Evolutionary conservation across 2,329 filamentous ascomycete species (phyloP).

Genomic region (Rhynchosporium agropyri): DNA sequence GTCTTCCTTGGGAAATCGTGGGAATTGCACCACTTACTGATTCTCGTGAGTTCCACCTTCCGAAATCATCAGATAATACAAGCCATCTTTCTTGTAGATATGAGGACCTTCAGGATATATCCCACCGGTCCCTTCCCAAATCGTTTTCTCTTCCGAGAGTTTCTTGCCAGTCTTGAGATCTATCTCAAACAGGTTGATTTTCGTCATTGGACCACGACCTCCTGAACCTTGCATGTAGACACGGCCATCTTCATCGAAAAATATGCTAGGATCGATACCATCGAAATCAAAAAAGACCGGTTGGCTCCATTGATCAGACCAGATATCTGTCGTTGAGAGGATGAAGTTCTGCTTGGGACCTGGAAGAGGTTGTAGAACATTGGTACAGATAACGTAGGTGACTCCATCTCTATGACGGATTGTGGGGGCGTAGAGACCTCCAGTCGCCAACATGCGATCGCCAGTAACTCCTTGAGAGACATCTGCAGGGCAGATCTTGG

Average conservation of each 20-base stretch:
- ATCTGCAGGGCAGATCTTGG: conserved; percentile 16
- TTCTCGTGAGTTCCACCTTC: conserved; percentile 51
- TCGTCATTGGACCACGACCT: conserved; percentile 23
- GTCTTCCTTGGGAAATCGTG: no score
- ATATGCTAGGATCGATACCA: conserved; percentile 53
- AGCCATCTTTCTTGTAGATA: conserved; percentile 50
- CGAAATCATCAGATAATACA: conserved; percentile 53
- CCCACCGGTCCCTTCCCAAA: conserved; percentile 42
- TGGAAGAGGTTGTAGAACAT: conserved; percentile 14
- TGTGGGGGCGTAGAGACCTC: conserved; percentile 46
- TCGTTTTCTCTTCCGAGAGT: conserved; percentile 31
- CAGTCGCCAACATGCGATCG: conserved; percentile 35
- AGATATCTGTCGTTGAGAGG: conserved; percentile 32
- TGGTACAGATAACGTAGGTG: conserved; percentile 43
- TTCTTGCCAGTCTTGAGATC: conserved; percentile 30
- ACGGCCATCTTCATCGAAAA: conserved; percentile 47
- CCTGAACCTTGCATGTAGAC: conserved; percentile 43
- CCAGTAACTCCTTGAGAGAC: conserved; percentile 20
- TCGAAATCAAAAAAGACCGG: conserved; percentile 45
- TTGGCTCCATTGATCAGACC: conserved; percentile 40
- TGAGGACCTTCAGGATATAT: conserved; percentile 47
- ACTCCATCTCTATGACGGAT: conserved; percentile 39
- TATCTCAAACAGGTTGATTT: conserved; percentile 31
- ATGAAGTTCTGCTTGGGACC: conserved; percentile 31
- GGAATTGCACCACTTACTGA: conserved; percentile 35